Evolutionary conservation across 805 yeast species (phyloP).

Genomic region (Candida stauntonica): DNA sequence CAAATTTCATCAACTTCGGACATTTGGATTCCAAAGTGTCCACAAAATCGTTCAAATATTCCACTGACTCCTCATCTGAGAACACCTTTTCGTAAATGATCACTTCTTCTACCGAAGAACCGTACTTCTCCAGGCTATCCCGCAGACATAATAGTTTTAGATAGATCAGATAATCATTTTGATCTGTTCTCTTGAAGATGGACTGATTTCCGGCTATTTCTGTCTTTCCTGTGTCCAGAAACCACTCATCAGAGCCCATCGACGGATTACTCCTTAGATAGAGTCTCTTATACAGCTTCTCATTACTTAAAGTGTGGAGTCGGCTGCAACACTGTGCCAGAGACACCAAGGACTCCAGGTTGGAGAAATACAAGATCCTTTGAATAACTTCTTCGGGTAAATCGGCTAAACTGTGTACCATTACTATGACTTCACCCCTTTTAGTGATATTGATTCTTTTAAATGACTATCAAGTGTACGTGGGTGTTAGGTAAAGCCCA

Average conservation of each 20-base stretch:
- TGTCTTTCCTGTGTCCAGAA: slow-evolving; percentile 33
- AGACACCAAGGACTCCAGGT: slow-evolving; percentile 2
- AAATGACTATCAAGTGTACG: too few species aligned
- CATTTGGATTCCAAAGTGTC: slow-evolving; percentile 23
- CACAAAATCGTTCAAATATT: slow-evolving; percentile 24
- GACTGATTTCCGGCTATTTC: slow-evolving; percentile 35
- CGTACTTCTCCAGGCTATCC: slow-evolving; percentile 33
- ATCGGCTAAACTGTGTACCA: too few species aligned
- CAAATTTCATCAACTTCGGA: slow-evolving; percentile 7
- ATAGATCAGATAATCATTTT: slow-evolving; percentile 34
- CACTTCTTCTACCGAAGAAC: slow-evolving; percentile 31
- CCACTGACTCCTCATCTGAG: slow-evolving; percentile 20
- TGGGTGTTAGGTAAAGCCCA: too few species aligned
- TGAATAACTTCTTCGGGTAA: background rate
- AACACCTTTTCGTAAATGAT: slow-evolving; percentile 31
- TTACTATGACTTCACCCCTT: too few species aligned
- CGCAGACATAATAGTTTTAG: slow-evolving; percentile 39
- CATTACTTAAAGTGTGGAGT: slow-evolving; percentile 29
- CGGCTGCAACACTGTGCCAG: slow-evolving; percentile 10
- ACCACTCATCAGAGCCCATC: slow-evolving; percentile 28
- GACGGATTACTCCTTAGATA: slow-evolving; percentile 34
- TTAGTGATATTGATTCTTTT: too few species aligned
- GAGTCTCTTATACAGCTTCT: slow-evolving; percentile 35
- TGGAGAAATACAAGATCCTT: background rate
- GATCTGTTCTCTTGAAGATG: slow-evolving; percentile 31